These are phyloP conservation scores for Raffaelea albimanens DNA, from an alignment of 2,329 filamentous ascomycete genomes.

Conservation along the genomic window DNA sequence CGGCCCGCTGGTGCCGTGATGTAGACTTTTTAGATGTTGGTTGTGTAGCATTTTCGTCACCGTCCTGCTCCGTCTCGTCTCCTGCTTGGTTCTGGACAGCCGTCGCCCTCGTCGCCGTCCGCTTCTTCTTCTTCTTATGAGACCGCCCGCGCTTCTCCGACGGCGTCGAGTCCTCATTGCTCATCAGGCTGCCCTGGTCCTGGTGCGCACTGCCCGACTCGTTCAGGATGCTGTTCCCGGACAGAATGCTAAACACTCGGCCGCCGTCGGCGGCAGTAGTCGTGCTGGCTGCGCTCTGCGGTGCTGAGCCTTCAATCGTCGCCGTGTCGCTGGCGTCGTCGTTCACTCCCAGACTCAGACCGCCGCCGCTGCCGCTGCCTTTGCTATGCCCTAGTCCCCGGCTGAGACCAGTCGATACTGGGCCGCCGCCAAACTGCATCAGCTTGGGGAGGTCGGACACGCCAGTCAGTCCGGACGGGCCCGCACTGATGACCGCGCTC, in stretches of 20 bases:
- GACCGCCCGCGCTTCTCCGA: slow-evolving; percentile 5
- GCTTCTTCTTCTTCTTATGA: neutral
- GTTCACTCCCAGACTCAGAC: too few species aligned
- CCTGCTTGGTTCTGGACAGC: neutral
- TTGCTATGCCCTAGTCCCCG: slow-evolving; percentile 13
- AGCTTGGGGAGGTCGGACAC: slow-evolving; percentile 15
- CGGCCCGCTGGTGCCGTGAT: slow-evolving; percentile 29
- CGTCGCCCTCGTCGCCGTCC: neutral
- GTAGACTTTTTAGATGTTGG: slow-evolving; percentile 11
- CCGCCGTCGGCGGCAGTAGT: too few species aligned
- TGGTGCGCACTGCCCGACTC: slow-evolving; percentile 24
- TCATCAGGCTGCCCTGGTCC: neutral
- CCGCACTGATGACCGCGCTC: slow-evolving; percentile 5
- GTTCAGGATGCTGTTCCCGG: slow-evolving; percentile 53
- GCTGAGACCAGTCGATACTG: neutral
- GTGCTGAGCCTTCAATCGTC: slow-evolving; percentile 3
- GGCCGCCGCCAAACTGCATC: slow-evolving; percentile 5
- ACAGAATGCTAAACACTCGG: slow-evolving; percentile 56
- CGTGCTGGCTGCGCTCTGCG: too few species aligned
- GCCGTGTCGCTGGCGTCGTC: slow-evolving; percentile 27
- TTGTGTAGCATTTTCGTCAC: slow-evolving; percentile 16
- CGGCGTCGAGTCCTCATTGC: neutral
- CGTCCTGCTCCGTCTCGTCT: neutral
- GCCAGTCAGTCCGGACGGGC: slow-evolving; percentile 18
- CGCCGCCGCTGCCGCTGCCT: slow-evolving; percentile 21